Evolutionary conservation across 768 basidiomycete genomes (phyloP).

Genomic region (Krasilnikovozyma curviuscula): DNA sequence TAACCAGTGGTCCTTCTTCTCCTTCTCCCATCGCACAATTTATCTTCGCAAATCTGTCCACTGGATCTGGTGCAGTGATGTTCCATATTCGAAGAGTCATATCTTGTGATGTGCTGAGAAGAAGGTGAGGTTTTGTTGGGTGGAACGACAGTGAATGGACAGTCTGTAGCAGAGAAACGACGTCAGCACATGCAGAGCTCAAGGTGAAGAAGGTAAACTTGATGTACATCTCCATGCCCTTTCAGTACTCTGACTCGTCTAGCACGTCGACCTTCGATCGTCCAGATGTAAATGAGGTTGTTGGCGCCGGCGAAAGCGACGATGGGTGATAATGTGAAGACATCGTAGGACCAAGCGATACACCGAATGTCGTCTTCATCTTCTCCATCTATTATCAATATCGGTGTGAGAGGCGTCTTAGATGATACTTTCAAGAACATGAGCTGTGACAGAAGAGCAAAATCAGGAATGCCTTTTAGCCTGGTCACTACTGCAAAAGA

Average conservation of each 20-base stretch:
- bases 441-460: not conserved
- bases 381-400: not conserved
- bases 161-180: slow-evolving; percentile 7
- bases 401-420: not conserved
- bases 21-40: slow-evolving; percentile 1
- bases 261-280: slow-evolving; percentile 6
- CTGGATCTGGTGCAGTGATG: slow-evolving; percentile 13
- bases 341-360: slow-evolving; percentile 19
- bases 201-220: too few relatives aligned
- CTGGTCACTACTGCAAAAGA: not conserved
- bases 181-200: not conserved
- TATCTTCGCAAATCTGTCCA: not conserved
- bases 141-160: slow-evolving; percentile 14
- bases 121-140: slow-evolving; percentile 8
- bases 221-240: slow-evolving; percentile 21
- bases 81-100: slow-evolving; percentile 21
- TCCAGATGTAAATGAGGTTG: slow-evolving; percentile 17
- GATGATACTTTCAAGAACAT: not conserved
- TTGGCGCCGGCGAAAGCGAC: slow-evolving; percentile 15
- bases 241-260: slow-evolving; percentile 11
- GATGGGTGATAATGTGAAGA: slow-evolving; percentile 14
- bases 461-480: not conserved
- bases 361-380: slow-evolving; percentile 14
- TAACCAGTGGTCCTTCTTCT: slow-evolving; percentile 1
- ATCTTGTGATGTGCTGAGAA: slow-evolving; percentile 13